phyloP scores from a whole-genome alignment of 1,139 yeast genomes.

The Sugiyamaella japonica region DNA sequence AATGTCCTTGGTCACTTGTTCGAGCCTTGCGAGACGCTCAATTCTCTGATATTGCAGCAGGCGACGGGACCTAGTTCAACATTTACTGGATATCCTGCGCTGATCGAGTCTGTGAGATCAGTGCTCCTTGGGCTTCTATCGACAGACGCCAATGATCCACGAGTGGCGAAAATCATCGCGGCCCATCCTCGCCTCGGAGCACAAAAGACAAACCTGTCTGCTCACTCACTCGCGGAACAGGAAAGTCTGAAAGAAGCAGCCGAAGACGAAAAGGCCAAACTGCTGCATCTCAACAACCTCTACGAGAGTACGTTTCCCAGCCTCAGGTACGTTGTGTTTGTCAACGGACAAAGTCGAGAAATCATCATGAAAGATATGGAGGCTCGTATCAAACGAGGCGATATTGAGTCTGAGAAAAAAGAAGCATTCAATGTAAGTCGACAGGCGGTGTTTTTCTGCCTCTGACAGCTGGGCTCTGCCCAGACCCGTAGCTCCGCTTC shows the following conservation, averaged over 20 bases:
- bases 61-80: conserved; percentile 20
- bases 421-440: conserved; percentile 60
- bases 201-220: conserved; percentile 50
- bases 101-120: conserved; percentile 53
- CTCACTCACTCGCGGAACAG: conserved; percentile 72
- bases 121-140: conserved; percentile 43
- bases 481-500: no score
- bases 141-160: conserved; percentile 31
- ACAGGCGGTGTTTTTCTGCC: no score
- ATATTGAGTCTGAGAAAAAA: conserved; percentile 54
- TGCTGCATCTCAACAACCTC: conserved; percentile 54
- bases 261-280: conserved; percentile 49
- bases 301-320: conserved; percentile 81
- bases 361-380: conserved; percentile 68
- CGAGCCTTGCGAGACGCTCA: conserved; percentile 64
- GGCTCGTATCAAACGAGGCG: conserved; percentile 55
- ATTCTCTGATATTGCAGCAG: conserved; percentile 46
- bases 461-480: no score
- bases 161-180: conserved; percentile 47
- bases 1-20: conserved; percentile 57
- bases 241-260: conserved; percentile 52
- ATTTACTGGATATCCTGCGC: conserved; percentile 43
- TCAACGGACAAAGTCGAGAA: conserved; percentile 72
- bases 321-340: conserved; percentile 84
- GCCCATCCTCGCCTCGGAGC: conserved; percentile 91